Percentiles rank a stretch among this genome's conserved stretches.
phyloP scores from a whole-genome alignment of 768 basidiomycete species.

The Auricularia sp. region DNA sequence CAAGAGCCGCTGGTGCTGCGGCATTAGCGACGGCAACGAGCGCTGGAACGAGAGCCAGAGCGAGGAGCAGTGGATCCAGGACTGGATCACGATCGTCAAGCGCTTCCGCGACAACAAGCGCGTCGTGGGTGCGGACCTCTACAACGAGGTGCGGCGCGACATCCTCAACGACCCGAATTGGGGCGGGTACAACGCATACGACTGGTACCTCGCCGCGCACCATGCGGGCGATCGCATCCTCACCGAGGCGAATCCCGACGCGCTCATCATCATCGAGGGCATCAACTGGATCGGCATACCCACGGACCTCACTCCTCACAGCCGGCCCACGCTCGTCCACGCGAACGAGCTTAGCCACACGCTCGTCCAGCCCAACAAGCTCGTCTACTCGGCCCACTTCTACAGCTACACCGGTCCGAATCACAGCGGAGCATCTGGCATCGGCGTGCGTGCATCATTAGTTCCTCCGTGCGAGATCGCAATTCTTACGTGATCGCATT shows the following conservation, averaged over 20 bases:
- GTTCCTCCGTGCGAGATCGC: background rate
- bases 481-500: background rate
- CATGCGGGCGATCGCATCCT: slow-evolving; percentile 4
- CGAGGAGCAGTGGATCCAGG: slow-evolving; percentile 1
- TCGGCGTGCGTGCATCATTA: background rate
- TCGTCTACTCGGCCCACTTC: slow-evolving; percentile 8
- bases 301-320: slow-evolving; percentile 1
- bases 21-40: slow-evolving; percentile 7
- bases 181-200: background rate
- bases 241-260: slow-evolving; percentile 4
- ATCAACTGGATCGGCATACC: slow-evolving; percentile 8
- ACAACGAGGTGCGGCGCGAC: slow-evolving; percentile 8
- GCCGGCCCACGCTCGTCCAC: slow-evolving; percentile 2
- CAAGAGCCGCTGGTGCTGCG: slow-evolving; percentile 7
- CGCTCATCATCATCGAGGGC: slow-evolving; percentile 8
- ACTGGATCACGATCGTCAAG: slow-evolving; percentile 6
- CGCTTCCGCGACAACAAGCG: slow-evolving; percentile 7
- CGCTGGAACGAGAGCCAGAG: slow-evolving; percentile 9
- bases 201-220: slow-evolving; percentile 6
- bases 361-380: slow-evolving; percentile 5
- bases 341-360: slow-evolving; percentile 5
- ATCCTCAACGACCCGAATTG: slow-evolving; percentile 6
- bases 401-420: slow-evolving; percentile 7
- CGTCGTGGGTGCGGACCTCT: slow-evolving; percentile 8
- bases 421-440: slow-evolving; percentile 4